Evolutionary conservation across 116 monocot species (phyloP).

Genomic region (Zostera marina): DNA sequence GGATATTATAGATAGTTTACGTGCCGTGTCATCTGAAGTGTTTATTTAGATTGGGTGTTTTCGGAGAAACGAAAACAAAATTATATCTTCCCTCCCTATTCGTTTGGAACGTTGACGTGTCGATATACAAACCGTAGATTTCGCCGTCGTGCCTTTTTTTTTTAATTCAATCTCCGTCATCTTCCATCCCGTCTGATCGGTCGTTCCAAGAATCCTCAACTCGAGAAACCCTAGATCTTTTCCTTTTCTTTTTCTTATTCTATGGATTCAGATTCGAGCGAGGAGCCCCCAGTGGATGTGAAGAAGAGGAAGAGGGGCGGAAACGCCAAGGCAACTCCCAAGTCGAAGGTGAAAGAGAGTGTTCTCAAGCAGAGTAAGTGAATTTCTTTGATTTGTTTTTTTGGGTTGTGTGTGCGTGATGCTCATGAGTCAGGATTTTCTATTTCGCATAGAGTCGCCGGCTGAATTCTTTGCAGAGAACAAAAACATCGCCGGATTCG

Average conservation of each 20-base stretch:
- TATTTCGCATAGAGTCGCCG: conserved; percentile 62
- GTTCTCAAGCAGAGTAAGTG: conserved; percentile 67
- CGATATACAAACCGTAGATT: neutral
- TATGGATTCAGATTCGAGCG: conserved; percentile 1
- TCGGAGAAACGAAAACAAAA: neutral
- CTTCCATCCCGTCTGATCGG: neutral
- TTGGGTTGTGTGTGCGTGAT: neutral
- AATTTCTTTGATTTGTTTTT: neutral
- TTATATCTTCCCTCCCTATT: neutral
- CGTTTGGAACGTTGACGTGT: too few relatives aligned
- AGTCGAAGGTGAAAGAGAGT: conserved; percentile 38
- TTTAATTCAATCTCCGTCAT: neutral
- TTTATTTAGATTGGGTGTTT: neutral
- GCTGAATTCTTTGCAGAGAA: conserved; percentile 99
- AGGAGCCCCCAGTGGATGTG: conserved; percentile 8
- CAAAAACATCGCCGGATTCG: conserved; percentile 98
- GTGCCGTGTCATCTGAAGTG: neutral
- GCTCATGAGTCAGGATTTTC: neutral
- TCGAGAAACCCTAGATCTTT: neutral
- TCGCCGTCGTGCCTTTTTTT: neutral
- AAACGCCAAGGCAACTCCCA: conserved; percentile 19
- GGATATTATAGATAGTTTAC: neutral
- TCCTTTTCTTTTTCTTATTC: neutral
- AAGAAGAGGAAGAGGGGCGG: conserved; percentile 20
- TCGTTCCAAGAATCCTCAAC: too few relatives aligned